Evolutionary conservation across 2,329 filamentous ascomycete species (phyloP).

Genomic region (Zymoseptoria crescenta): DNA sequence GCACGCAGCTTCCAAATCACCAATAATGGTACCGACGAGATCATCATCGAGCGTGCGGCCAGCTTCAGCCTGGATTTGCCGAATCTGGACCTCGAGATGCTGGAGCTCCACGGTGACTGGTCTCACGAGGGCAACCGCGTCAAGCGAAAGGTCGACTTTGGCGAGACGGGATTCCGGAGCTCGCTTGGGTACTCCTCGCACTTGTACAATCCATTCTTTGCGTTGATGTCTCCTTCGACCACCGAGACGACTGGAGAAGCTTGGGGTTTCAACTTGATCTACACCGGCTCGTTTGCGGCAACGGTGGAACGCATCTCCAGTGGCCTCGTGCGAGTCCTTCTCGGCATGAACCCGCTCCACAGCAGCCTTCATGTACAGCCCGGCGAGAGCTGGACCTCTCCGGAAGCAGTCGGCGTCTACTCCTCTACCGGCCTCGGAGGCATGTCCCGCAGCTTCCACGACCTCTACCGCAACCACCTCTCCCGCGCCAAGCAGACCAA

Average conservation of each 20-base stretch:
- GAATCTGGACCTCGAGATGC: slow-evolving; percentile 53
- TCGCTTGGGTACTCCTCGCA: slow-evolving; percentile 56
- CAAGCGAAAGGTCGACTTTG: slow-evolving; percentile 49
- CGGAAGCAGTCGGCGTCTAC: slow-evolving; percentile 56
- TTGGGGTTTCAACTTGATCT: slow-evolving; percentile 59
- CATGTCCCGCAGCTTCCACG: slow-evolving; percentile 56
- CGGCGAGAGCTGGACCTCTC: slow-evolving; percentile 51
- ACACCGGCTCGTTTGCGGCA: slow-evolving; percentile 55
- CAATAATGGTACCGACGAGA: slow-evolving; percentile 47
- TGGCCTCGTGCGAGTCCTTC: slow-evolving; percentile 51
- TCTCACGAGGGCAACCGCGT: slow-evolving; percentile 47
- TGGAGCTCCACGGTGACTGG: slow-evolving; percentile 58
- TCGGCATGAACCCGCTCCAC: slow-evolving; percentile 55
- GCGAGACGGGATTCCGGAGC: slow-evolving; percentile 50
- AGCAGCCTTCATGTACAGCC: slow-evolving; percentile 51
- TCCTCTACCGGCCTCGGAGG: slow-evolving; percentile 52
- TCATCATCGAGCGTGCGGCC: slow-evolving; percentile 38
- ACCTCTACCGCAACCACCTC: slow-evolving; percentile 54
- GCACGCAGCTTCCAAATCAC: slow-evolving; percentile 54
- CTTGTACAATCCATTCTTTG: slow-evolving; percentile 57
- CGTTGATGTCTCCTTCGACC: slow-evolving; percentile 48
- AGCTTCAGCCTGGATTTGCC: slow-evolving; percentile 57
- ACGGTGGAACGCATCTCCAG: slow-evolving; percentile 57
- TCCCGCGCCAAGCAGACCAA: slow-evolving; percentile 50
- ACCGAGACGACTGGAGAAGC: slow-evolving; percentile 55